Evolutionary conservation across 78 protist genomes (phyloP).

Genomic region (Reticulomyxa filosa): DNA sequence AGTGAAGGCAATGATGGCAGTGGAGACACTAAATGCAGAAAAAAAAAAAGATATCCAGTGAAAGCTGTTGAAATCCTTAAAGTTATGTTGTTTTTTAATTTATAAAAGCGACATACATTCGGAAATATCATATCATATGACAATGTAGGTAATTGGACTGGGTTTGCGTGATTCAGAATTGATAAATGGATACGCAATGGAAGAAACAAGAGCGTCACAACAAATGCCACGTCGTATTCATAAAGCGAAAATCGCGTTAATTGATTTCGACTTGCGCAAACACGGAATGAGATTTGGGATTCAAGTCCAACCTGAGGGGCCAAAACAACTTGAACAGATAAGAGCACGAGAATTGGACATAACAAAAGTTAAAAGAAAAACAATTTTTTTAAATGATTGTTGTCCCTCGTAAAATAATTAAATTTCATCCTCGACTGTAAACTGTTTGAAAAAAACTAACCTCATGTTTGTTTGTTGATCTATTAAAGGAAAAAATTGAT

Average conservation of each 20-base stretch:
- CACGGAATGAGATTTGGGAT: slow-evolving; percentile 58
- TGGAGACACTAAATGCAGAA: slow-evolving; percentile 46
- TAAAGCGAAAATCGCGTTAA: slow-evolving; percentile 84
- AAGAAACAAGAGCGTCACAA: slow-evolving; percentile 18
- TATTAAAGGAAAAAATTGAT: slow-evolving; percentile 53
- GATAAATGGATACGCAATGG: slow-evolving; percentile 77
- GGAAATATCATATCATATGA: too few species aligned
- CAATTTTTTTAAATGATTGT: too few species aligned
- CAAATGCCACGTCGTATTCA: slow-evolving; percentile 62
- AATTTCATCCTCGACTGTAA: too few species aligned
- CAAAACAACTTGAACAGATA: slow-evolving; percentile 65
- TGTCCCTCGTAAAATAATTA: too few species aligned
- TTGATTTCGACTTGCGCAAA: slow-evolving; percentile 75
- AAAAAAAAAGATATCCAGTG: too few species aligned
- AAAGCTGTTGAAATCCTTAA: too few species aligned
- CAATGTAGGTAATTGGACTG: too few species aligned
- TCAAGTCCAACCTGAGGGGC: slow-evolving; percentile 66
- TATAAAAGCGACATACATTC: too few species aligned
- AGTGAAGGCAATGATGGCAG: slow-evolving; percentile 84
- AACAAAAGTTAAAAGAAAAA: neutral
- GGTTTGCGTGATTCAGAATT: slow-evolving; percentile 54
- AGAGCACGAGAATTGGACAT: slow-evolving; percentile 24
- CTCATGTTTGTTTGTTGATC: too few species aligned
- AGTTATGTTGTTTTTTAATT: too few species aligned
- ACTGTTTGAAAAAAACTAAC: too few species aligned